These are phyloP conservation scores for Amesomyces nigricolor DNA, from an alignment of 2,329 filamentous ascomycete species.

Conservation along the genomic window DNA sequence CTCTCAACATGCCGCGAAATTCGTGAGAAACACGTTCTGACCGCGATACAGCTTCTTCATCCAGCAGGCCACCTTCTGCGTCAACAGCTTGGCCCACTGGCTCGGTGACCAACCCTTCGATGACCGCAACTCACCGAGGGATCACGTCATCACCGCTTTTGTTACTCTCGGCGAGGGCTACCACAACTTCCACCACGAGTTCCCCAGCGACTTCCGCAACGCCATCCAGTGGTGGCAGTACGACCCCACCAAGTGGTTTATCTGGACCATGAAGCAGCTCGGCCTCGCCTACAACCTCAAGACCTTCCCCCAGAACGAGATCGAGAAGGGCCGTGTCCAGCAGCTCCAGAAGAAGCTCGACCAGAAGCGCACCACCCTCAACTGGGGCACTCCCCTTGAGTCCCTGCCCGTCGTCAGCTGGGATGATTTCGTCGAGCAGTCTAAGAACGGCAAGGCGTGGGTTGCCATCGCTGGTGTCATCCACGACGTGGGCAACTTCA, in stretches of 20 bases:
- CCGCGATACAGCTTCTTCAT: constrained; percentile 58
- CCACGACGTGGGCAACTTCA: constrained; percentile 78
- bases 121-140: constrained; percentile 84
- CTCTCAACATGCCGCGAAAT: constrained; percentile 52
- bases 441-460: constrained; percentile 71
- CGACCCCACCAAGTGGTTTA: constrained; percentile 86
- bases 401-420: constrained; percentile 80
- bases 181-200: constrained; percentile 95
- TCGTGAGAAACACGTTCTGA: neutral
- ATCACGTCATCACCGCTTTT: constrained; percentile 79
- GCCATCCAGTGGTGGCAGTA: constrained; percentile 89
- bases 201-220: constrained; percentile 89
- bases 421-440: constrained; percentile 76
- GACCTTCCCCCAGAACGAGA: constrained; percentile 87
- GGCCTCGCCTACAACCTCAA: constrained; percentile 83
- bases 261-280: constrained; percentile 77
- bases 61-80: constrained; percentile 88
- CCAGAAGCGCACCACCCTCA: constrained; percentile 72
- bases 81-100: constrained; percentile 88
- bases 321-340: constrained; percentile 85
- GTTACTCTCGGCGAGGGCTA: constrained; percentile 81
- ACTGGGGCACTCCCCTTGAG: constrained; percentile 83
- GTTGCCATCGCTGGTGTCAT: constrained; percentile 77
- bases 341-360: constrained; percentile 91
- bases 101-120: constrained; percentile 89